A percentile compares a stretch with the other conserved stretches of the same genome.
These are phyloP conservation scores for Phytophthora fragariae DNA, from an alignment of 352 stramenopile genomes.

Conservation along the genomic window DNA sequence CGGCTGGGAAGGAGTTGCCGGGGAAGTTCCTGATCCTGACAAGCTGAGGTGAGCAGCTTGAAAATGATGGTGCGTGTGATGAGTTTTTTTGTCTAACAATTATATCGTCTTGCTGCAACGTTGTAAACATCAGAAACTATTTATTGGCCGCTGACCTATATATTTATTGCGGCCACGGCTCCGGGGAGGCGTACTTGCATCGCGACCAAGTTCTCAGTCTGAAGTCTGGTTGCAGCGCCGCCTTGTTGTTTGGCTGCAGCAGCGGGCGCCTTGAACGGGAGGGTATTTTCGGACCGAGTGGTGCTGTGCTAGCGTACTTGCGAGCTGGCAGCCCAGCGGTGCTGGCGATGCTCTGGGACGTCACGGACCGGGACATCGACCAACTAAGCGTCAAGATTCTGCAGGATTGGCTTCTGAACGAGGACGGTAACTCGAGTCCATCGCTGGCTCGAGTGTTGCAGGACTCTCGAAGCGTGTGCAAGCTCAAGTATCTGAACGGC, in stretches of 20 bases:
- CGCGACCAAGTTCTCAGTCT: conserved; percentile 76
- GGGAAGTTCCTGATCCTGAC: conserved; percentile 53
- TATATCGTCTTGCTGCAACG: background rate
- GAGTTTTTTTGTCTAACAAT: background rate
- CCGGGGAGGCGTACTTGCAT: conserved; percentile 93
- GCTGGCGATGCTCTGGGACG: conserved; percentile 99
- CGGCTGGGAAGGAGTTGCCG: conserved; percentile 64
- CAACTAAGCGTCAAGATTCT: conserved; percentile 81
- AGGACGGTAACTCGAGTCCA: conserved; percentile 29
- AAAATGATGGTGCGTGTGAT: background rate
- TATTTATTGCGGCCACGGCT: conserved; percentile 98
- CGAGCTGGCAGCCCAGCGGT: conserved; percentile 92
- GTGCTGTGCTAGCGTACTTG: conserved; percentile 95
- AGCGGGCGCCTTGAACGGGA: conserved; percentile 91
- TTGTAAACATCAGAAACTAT: conserved; percentile 39
- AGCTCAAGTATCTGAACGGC: conserved; percentile 95
- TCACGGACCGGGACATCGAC: conserved; percentile 99
- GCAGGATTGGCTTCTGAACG: conserved; percentile 69
- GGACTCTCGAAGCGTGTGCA: conserved; percentile 87
- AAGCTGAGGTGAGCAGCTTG: conserved; percentile 54
- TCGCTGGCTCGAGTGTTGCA: conserved; percentile 80
- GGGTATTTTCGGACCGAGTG: conserved; percentile 94
- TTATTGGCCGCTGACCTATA: conserved; percentile 88
- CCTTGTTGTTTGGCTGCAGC: conserved; percentile 98
- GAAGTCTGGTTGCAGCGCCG: conserved; percentile 63